Evolutionary conservation across 2,329 filamentous ascomycete genomes (phyloP), one percentile per base, ranked within the genome.

Genomic region (Zopfia rhizophila): DNA sequence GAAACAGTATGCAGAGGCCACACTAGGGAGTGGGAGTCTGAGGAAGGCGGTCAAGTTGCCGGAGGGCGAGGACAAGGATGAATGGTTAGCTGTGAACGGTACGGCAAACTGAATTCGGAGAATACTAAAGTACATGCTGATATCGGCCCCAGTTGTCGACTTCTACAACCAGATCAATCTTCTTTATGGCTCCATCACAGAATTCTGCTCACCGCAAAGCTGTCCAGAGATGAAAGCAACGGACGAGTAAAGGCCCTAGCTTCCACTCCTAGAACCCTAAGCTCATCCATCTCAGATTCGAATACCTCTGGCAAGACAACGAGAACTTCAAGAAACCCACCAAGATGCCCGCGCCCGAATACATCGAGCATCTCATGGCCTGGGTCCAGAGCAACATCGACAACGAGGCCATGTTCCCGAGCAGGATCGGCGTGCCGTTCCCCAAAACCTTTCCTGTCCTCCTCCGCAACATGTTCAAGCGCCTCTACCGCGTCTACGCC

Each of bases 211-310:
- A 18, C 93, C 94, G 22, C 89, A 94, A 70, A 91, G 91, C 56
- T 99, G 94, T 72, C 94, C 94, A 1, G 94, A 97, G 77, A 99
- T 99, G 94, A 99, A 99, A 76, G 94, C 94, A n/a, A 99, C 94
- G 7, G 95, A 99, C 76, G 94, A 99, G 88, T 94, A 82, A 56
- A 84, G 48, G 2, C 25, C 41, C 23, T 2, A 2, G 11, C 18
- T 12, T 25, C 8, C 21, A 16, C n/a, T 3, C n/a, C 24, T 16
- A 24, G 23, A 17, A 16, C 10, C 27, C 16, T 13, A 27, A 28
- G 19, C 42, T 48, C 13, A 46, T 12, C 4, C 1, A 0, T 27
- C 19, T 1, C 49, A 93, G 90, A 67, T 99, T 97, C 74, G 94
- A 99, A 74, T 99, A 99, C 74, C 87, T 99, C 58, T 99, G 94